These are phyloP conservation scores for Ascosphaera pollenicola DNA, from an alignment of 2,329 filamentous ascomycete genomes.

Conservation along the genomic window DNA sequence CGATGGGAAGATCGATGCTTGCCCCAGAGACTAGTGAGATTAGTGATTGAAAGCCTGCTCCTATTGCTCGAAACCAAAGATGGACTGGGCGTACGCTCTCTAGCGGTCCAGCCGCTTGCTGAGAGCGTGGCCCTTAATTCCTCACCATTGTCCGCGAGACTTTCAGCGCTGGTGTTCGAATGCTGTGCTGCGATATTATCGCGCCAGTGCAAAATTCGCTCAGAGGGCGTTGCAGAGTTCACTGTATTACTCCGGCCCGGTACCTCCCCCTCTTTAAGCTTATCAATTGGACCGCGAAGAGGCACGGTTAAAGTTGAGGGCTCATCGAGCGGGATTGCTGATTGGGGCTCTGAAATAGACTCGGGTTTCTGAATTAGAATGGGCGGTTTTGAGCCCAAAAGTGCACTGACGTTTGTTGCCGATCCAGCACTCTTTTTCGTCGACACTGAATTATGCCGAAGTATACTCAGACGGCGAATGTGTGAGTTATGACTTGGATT, in stretches of 20 bases:
- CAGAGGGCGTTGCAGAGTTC: conserved; percentile 27
- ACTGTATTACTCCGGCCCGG: background rate
- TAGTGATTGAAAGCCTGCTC: background rate
- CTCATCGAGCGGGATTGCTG: background rate
- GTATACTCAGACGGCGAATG: background rate
- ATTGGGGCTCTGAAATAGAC: background rate
- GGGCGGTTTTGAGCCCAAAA: conserved; percentile 16
- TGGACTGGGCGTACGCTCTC: background rate
- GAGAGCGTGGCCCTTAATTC: background rate
- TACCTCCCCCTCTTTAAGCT: background rate
- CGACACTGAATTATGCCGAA: conserved; percentile 22
- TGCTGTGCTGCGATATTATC: conserved; percentile 16
- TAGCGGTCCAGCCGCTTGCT: background rate
- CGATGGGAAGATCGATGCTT: too few relatives aligned
- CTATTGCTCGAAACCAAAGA: background rate
- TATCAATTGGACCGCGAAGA: background rate
- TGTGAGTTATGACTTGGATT: conserved; percentile 30
- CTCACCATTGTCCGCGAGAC: background rate
- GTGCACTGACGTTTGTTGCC: conserved; percentile 13
- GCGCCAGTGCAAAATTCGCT: conserved; percentile 78
- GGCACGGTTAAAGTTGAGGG: background rate
- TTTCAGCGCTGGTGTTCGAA: background rate
- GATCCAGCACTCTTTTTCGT: conserved; percentile 29
- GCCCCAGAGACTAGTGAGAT: too few relatives aligned
- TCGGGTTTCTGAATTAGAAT: background rate